Conservation (phyloP, 2,329 filamentous ascomycete species). For the Hymenoscyphus infarciens region DNA sequence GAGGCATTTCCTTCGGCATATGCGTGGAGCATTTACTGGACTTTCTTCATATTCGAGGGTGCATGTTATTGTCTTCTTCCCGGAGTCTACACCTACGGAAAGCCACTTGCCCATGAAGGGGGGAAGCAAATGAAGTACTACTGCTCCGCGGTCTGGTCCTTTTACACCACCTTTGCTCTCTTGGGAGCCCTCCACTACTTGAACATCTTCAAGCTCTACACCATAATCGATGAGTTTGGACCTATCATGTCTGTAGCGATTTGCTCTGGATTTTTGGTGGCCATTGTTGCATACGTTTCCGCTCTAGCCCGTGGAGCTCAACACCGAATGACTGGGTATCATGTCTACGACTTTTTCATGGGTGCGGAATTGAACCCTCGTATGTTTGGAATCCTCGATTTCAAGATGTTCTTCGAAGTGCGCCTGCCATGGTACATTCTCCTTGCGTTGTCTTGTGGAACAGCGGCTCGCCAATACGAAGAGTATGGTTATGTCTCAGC, state of each 20-base stretch:
- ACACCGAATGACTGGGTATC: slow-evolving; percentile 86
- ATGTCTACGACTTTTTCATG: slow-evolving; percentile 88
- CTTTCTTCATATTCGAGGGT: slow-evolving; percentile 81
- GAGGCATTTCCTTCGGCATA: slow-evolving; percentile 78
- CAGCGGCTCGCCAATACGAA: slow-evolving; percentile 80
- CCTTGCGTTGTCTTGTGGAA: slow-evolving; percentile 70
- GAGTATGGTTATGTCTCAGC: slow-evolving; percentile 78
- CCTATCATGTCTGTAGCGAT: slow-evolving; percentile 91
- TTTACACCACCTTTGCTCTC: slow-evolving; percentile 78
- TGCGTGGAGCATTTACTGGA: slow-evolving; percentile 94
- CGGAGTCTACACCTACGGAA: slow-evolving; percentile 83
- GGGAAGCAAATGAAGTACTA: slow-evolving; percentile 90
- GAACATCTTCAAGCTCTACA: slow-evolving; percentile 85
- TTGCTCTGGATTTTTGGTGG: slow-evolving; percentile 80
- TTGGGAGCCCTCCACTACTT: slow-evolving; percentile 73
- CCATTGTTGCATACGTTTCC: slow-evolving; percentile 81
- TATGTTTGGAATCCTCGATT: slow-evolving; percentile 79
- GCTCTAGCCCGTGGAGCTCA: slow-evolving; percentile 75
- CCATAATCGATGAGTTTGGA: slow-evolving; percentile 91
- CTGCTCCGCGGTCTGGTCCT: slow-evolving; percentile 84
- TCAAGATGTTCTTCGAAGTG: slow-evolving; percentile 96
- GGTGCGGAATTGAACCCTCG: slow-evolving; percentile 83
- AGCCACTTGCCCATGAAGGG: slow-evolving; percentile 76
- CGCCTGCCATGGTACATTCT: slow-evolving; percentile 90
- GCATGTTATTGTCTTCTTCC: slow-evolving; percentile 81